These are phyloP conservation scores for Cercospora canescens DNA, from an alignment of 2,329 filamentous ascomycete species.

Conservation along the genomic window DNA sequence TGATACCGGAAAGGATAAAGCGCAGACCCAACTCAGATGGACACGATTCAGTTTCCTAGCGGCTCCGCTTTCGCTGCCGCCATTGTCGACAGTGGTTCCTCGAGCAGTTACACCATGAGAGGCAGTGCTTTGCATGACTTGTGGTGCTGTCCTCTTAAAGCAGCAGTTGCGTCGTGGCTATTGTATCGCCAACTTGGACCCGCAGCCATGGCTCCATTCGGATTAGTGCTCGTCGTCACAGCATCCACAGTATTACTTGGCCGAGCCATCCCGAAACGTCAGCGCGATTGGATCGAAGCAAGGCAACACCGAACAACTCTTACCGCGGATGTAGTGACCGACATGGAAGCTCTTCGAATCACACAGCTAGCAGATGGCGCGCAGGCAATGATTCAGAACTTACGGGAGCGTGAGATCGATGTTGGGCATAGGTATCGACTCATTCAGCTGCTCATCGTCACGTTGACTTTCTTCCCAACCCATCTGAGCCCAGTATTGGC, in stretches of 20 bases:
- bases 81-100: neutral
- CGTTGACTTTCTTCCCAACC: neutral
- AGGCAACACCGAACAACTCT: neutral
- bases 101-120: neutral
- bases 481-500: neutral
- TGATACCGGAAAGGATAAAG: no score
- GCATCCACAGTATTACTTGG: neutral
- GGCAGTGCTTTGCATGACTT: neutral
- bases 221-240: neutral
- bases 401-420: neutral
- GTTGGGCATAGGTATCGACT: neutral
- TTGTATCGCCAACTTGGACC: neutral
- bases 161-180: neutral
- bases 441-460: neutral
- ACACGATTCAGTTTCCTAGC: neutral
- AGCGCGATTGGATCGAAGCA: neutral
- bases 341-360: neutral
- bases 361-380: neutral
- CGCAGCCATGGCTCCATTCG: neutral
- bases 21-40: no score
- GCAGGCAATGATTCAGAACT: neutral
- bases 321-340: neutral
- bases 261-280: neutral
- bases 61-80: neutral
- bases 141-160: neutral